Percentiles rank a stretch among this genome's conserved stretches.
phyloP scores from a whole-genome alignment of 140 eudicot genomes.

The Bidens hawaiensis region DNA sequence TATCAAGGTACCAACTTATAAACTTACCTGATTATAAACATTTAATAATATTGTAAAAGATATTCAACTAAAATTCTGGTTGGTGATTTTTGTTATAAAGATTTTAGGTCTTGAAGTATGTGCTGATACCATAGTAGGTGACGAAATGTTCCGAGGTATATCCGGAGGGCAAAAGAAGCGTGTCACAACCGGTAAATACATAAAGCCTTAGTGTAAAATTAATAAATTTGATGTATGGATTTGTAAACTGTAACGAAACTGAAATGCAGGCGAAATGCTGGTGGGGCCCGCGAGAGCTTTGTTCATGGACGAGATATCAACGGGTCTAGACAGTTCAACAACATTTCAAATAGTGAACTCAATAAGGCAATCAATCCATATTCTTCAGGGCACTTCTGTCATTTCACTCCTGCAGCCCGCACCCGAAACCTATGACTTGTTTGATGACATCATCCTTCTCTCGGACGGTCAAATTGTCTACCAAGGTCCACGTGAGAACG shows the following conservation, averaged over 20 bases:
- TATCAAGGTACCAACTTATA: conserved; percentile 46
- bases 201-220: neutral
- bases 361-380: conserved; percentile 74
- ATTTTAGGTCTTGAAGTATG: conserved; percentile 94
- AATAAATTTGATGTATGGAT: neutral
- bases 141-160: conserved; percentile 89
- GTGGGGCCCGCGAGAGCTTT: conserved; percentile 96
- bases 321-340: conserved; percentile 92
- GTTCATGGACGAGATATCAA: conserved; percentile 95
- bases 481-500: conserved; percentile 87
- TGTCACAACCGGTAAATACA: conserved; percentile 68
- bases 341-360: conserved; percentile 89
- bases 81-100: conserved; percentile 31
- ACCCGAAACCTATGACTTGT: conserved; percentile 81
- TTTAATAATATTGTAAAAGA: neutral
- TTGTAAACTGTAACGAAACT: neutral
- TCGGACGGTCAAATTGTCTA: conserved; percentile 88
- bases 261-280: conserved; percentile 78
- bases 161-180: conserved; percentile 95
- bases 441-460: conserved; percentile 78
- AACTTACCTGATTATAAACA: conserved; percentile 6
- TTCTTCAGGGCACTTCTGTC: conserved; percentile 76
- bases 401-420: conserved; percentile 94
- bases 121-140: conserved; percentile 91
- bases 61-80: neutral